Base-by-base conservation (phyloP, 2,329 filamentous ascomycete genomes). In the Fusarium avenaceum region DNA sequence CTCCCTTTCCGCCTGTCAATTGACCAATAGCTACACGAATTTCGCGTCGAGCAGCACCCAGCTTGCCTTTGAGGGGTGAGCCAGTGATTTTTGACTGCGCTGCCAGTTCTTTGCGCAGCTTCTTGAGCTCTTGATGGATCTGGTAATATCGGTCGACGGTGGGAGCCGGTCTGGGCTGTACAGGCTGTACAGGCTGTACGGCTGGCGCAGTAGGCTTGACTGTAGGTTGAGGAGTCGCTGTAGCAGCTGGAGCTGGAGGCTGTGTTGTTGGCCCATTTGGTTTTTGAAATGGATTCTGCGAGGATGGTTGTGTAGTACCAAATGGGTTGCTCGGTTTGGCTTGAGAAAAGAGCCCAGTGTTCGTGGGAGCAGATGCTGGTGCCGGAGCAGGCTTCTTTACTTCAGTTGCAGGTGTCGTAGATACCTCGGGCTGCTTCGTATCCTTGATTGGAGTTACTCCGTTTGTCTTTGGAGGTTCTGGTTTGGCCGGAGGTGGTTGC, bases 11-110 rank as follows among this genome's bases (percentile, higher is more conserved):
- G 39, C 85, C 85, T 2, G 89, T 90, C 28, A 94, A 80, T 75
- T 96, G 92, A 8, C 93, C 92, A 55, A 95, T 85, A 19, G 86
- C 89, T 72, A 90, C 91, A 39, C 87, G 86, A 53, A 96, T 89
- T 42, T 89, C 86, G 60, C 92, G 84, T 40, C 92, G 86, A 83
- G 92, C 88, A 55, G 93, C 87, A 33, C 92, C 90, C 75, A 93
- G 85, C 35, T 87, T 85, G 51, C 84, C 83, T 77, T 92, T 93
- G 28, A 94, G 79, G 3, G 74, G 78, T 6, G 80, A 82, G 3
- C 67, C 76, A 72, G 76, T 68, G 15, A 75, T 57, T 59, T 90
- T 87, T 22, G 82, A 80, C 71, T 88, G 87, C 6, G 83, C 83
- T 70, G 89, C 83, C 10, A 89, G 79, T 35, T 85, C 83, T 61